Percentiles rank a stretch among this genome's conserved stretches.
phyloP scores from a whole-genome alignment of 1,139 yeast genomes.

The Nakaseomyces glabratus region DNA sequence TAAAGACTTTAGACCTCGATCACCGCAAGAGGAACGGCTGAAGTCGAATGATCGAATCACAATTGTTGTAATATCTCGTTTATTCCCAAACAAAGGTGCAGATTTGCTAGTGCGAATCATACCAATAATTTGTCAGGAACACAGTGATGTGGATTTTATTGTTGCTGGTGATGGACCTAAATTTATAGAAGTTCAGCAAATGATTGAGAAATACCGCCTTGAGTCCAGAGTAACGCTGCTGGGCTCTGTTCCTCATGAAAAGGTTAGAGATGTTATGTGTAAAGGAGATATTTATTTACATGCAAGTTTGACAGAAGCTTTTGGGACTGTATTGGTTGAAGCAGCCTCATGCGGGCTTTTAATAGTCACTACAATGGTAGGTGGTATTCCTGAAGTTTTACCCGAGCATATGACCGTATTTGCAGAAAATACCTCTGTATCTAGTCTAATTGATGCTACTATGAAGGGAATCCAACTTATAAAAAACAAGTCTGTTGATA shows the following conservation, averaged over 20 bases:
- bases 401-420: conserved; percentile 91
- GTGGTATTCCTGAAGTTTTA: conserved; percentile 95
- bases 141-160: conserved; percentile 62
- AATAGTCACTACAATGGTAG: conserved; percentile 92
- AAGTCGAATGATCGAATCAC: conserved; percentile 40
- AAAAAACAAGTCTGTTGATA: conserved; percentile 52
- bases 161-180: conserved; percentile 98
- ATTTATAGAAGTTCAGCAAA: conserved; percentile 85
- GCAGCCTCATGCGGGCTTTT: conserved; percentile 95
- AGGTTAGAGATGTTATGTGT: conserved; percentile 86
- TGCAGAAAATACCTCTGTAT: conserved; percentile 72
- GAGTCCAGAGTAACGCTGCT: conserved; percentile 81
- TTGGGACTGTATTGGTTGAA: conserved; percentile 94
- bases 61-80: conserved; percentile 81
- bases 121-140: conserved; percentile 65
- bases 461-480: conserved; percentile 54
- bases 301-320: conserved; percentile 92
- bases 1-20: conserved; percentile 62
- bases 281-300: conserved; percentile 91
- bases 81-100: conserved; percentile 95
- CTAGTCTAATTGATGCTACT: conserved; percentile 64
- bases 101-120: conserved; percentile 79
- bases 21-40: conserved; percentile 5
- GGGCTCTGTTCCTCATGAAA: conserved; percentile 87
- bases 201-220: conserved; percentile 77